Evolutionary conservation across 2,329 filamentous ascomycete species (phyloP), one percentile per base, ranked within the genome.

Genomic region (Gnomoniopsis smithogilvyi): DNA sequence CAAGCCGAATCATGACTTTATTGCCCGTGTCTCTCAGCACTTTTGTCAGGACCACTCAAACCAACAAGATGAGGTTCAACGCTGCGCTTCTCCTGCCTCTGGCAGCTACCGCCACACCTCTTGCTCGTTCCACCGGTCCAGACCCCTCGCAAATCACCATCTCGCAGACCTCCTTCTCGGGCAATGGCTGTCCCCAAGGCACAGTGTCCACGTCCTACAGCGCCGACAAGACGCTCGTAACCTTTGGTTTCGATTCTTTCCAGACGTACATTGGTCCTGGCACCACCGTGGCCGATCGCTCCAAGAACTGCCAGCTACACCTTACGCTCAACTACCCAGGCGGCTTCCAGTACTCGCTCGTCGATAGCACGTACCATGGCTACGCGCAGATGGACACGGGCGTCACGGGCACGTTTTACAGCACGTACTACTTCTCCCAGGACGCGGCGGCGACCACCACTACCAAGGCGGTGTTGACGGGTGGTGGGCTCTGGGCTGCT

Each of bases 291-390:
- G 60, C 70, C 17, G 72, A 76, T 61, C 70, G 69, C 64, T 73
- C 71, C 66, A 79, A 79, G 74, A 78, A 78, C 72, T 79, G 76
- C 69, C 75, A 78, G 67, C 74, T 79, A 36, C 76, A 79, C 66
- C 64, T 78, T 59, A 76, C 71, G 67, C 73, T 79, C 60, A 72
- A 75, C 67, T 78, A 79, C 67, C 76, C 76, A 14, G 74, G 75
- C 43, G 76, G 76, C 60, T 79, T 78, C 70, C 76, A 78, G 67
- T 79, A 75, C 68, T 68, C 76, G 49, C 70, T 78, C 21, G 72
- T 79, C 45, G 75, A 78, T 64, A 75, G 73, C 62, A 78, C 76
- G n/a, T 79, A 79, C 70, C 76, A 78, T 71, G 76, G 76, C 60
- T 79, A 76, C 60, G 76, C 76, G 1, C 75, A 76, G 67, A 73